Conservation (phyloP, 768 basidiomycete species). For the Dioszegia crocea region DNA sequence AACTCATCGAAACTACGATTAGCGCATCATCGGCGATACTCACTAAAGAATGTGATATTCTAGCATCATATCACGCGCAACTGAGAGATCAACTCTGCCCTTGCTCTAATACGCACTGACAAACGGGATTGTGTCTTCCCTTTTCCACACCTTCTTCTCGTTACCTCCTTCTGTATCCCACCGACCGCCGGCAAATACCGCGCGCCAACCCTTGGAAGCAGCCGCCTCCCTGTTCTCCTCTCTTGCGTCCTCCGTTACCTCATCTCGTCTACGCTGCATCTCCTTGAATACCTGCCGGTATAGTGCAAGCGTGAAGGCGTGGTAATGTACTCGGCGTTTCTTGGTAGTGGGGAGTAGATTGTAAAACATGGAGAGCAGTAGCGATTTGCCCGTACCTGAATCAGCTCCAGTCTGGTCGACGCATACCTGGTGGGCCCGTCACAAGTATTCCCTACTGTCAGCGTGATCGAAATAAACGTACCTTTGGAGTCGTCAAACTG, state of each 20-base stretch:
- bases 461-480: constrained; percentile 31
- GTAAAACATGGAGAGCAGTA: constrained; percentile 60
- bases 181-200: constrained; percentile 47
- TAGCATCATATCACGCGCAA: constrained; percentile 47
- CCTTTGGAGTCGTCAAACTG: constrained; percentile 57
- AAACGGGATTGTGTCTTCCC: constrained; percentile 49
- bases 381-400: constrained; percentile 56
- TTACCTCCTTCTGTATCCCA: constrained; percentile 42
- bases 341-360: constrained; percentile 56
- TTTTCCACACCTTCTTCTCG: constrained; percentile 28
- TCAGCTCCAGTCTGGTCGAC: neutral
- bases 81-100: constrained; percentile 3
- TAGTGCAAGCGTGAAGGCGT: constrained; percentile 58
- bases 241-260: constrained; percentile 6
- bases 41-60: constrained; percentile 47
- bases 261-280: constrained; percentile 48
- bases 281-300: constrained; percentile 59
- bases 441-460: constrained; percentile 54
- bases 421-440: constrained; percentile 54
- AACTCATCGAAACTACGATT: constrained; percentile 57
- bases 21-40: constrained; percentile 27
- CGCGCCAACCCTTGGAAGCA: constrained; percentile 34
- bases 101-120: constrained; percentile 30
- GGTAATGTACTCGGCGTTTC: constrained; percentile 61
- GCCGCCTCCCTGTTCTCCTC: constrained; percentile 41